Base-by-base conservation (phyloP, 108 stramenopile genomes). In the Cyclotella kingstonii region DNA sequence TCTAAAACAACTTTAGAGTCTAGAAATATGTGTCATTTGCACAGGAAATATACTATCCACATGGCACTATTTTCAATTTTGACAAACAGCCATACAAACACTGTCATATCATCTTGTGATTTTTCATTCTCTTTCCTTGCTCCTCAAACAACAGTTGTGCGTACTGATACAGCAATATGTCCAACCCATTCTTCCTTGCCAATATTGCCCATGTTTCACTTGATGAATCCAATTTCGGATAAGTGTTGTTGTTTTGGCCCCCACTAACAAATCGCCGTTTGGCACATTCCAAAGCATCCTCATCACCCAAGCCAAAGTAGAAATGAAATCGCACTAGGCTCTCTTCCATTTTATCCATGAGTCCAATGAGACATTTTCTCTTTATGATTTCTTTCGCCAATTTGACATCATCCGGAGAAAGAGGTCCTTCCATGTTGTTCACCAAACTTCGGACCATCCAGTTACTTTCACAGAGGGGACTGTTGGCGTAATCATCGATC, bases 401-500 rank as follows among this genome's bases (percentile, higher is more conserved):
- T 12, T 35, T 57, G 19, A 82, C 11, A 48, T 82, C 74, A 10
- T 48, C 47, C 12, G 67, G 60, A 10, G 41, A 44, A 9, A 82
- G 33, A 1, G 65, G 68, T 17, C 78, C 81, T 47, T 47, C 54
- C 63, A 76, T 70, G 53, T 71, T 76, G 38, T 64, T 49, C 0
- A 50, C 34, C 10, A 82, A 40, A 26, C 42, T 62, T 10, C 81
- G 51, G 0, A 82, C 81, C 81, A 82, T 82, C 81, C 81, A 82
- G 60, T 82, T 79, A 33, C 60, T 58, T 46, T 82, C 81, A 4
- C 71, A 66, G 6, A 44, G 41, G 1, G 59, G 46, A 33, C 61
- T 60, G 12, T 61, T 49, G 25, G 71, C 66, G 62, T 79, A 82
- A 10, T 82, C 77, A 18, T 82, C 71, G 9, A 82, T 54, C 0